Evolutionary conservation across 768 basidiomycete genomes (phyloP).

Genomic region (Galerina marginata): DNA sequence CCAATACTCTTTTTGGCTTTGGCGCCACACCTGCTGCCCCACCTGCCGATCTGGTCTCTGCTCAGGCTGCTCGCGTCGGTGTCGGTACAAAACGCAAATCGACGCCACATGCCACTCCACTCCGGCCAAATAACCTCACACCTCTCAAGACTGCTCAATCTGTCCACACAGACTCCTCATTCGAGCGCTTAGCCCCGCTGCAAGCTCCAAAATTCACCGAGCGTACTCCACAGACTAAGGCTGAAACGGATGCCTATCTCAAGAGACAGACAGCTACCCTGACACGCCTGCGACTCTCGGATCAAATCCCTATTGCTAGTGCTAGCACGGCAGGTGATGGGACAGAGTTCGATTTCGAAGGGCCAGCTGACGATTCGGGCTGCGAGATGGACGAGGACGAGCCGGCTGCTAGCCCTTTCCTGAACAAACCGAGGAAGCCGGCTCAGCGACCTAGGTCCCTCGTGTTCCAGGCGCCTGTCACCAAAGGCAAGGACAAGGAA

Average conservation of each 20-base stretch:
- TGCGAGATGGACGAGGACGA: constrained; percentile 54
- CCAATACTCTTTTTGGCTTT: constrained; percentile 34
- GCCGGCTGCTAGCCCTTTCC: constrained; percentile 39
- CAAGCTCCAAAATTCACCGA: constrained; percentile 54
- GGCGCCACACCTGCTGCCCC: constrained; percentile 21
- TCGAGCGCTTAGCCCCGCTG: constrained; percentile 62
- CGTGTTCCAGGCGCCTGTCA: constrained; percentile 20
- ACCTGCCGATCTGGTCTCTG: constrained; percentile 24
- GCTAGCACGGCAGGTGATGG: constrained; percentile 44
- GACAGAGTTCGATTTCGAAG: constrained; percentile 33
- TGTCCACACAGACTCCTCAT: constrained; percentile 37
- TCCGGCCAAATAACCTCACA: constrained; percentile 53
- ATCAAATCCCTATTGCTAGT: constrained; percentile 45
- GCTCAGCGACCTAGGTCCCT: constrained; percentile 19
- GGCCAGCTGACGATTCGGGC: constrained; percentile 53
- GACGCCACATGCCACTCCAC: constrained; percentile 57
- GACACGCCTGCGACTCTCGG: constrained; percentile 64
- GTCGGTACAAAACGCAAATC: constrained; percentile 75
- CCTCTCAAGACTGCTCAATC: constrained; percentile 52
- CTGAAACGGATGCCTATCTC: constrained; percentile 57
- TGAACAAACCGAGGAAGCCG: constrained; percentile 29
- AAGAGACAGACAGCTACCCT: constrained; percentile 66
- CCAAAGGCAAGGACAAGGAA: constrained; percentile 49
- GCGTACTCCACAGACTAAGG: constrained; percentile 56
- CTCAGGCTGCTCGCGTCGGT: constrained; percentile 34